Base-by-base conservation (phyloP, 2,329 filamentous ascomycete species). In the Orbilia ellipsospora region DNA sequence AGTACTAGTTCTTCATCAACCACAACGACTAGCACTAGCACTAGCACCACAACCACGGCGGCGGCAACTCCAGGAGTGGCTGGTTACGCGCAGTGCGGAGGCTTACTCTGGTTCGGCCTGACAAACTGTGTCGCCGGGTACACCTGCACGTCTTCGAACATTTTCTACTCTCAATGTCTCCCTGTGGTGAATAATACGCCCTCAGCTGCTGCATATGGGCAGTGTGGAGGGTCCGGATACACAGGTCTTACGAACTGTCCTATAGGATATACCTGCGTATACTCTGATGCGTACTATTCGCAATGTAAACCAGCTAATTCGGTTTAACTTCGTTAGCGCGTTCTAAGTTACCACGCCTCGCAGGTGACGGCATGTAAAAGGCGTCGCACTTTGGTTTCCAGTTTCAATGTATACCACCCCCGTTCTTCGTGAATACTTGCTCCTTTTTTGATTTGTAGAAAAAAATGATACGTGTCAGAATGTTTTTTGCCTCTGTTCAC, bases 121-220 rank as follows among this genome's bases (percentile, higher is more conserved):
- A 74, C 45, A 4, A 23, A 23, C 5, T 77, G 74, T 18, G 59
- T 59, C 8, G 44, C 52, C 12, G 74, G 74, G 1, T 77, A 69
- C 31, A 56, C 28, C 5, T 77, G 74, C 26, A 54, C 57, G 1
- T 36, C 28, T 2, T 57, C 62, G 8, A 74, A 50, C 48, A 69
- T 73, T 16, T 77, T 28, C 26, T 78, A 77, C 51, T 78, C 69
- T 7, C 74, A 77, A 40, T 78, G 72, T 40, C 10, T 77, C 10
- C 66, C 70, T 23, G 64, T 66, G 5, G 20, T 70, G 2, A 65
- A 63, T 36, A 20, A n/a, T 18, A 48, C 26, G 16, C 52, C 63
- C 23, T 18, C 42, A 15, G 64, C 45, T 4, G 55, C 55, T 44
- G 64, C 42, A 6, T 72, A 72, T n/a, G 60, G 52, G 2, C 68